Conservation (phyloP, 805 yeast species). For the Candida piceae region DNA sequence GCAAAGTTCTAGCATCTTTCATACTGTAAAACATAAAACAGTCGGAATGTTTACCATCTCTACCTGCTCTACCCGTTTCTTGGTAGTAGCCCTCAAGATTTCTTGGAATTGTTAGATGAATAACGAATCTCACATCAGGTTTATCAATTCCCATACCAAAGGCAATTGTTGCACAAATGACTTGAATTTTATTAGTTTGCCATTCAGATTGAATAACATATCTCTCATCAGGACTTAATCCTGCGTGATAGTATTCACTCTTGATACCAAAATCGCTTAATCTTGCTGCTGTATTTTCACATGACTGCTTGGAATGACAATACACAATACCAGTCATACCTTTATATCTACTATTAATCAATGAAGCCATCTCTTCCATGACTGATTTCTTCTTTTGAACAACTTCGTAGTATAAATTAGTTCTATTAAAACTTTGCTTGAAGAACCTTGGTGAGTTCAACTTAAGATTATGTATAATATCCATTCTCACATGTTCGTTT, state of each 20-base stretch:
- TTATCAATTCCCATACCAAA: constrained; percentile 99
- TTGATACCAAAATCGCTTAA: constrained; percentile 57
- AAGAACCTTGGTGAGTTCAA: constrained; percentile 57
- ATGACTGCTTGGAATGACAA: constrained; percentile 84
- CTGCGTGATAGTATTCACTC: constrained; percentile 86
- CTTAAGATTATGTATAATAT: constrained; percentile 74
- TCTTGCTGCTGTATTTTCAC: constrained; percentile 73
- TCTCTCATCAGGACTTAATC: constrained; percentile 80
- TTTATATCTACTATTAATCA: constrained; percentile 45
- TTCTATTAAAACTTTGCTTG: constrained; percentile 89
- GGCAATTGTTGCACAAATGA: constrained; percentile 95
- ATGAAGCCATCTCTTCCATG: constrained; percentile 53
- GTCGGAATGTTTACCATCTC: constrained; percentile 82
- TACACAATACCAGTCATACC: constrained; percentile 82
- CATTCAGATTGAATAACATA: constrained; percentile 67
- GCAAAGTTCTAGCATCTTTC: constrained; percentile 73
- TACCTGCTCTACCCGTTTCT: constrained; percentile 97
- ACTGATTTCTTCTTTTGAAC: constrained; percentile 54
- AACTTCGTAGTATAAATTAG: constrained; percentile 78
- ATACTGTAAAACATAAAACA: constrained; percentile 81
- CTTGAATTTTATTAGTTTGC: constrained; percentile 69
- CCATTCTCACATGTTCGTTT: constrained; percentile 80
- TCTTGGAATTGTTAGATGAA: constrained; percentile 83
- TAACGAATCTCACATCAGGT: constrained; percentile 88
- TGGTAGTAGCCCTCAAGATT: constrained; percentile 95